Evolutionary conservation across 768 basidiomycete species (phyloP), one percentile per base, ranked within the genome.

Genomic region (Boletus sp.): DNA sequence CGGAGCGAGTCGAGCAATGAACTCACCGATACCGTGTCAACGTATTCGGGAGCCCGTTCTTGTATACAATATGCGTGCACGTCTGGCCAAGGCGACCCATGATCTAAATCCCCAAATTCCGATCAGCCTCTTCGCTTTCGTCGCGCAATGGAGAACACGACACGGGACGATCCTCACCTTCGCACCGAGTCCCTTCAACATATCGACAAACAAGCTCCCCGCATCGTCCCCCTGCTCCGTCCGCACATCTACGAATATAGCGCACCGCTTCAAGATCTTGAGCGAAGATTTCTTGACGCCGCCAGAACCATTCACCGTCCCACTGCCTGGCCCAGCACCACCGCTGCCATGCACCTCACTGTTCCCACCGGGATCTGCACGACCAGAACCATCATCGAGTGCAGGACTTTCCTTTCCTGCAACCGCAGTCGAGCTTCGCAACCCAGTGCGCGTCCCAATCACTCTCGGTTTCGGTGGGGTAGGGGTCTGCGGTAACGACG

Each of bases 1-100:
- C 15, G 3, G n/a, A 47, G 51, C 7, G 28, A 33, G 30, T 17
- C 7, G 14, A 48, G 32, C 47, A 46, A 47, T 20, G 12, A 35
- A 71, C 78, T 56, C 54, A 88, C 86, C 86, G 80, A 71, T 90
- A 91, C 40, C 84, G 83, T 20, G 78, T 80, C 44, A 92, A 66
- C 3, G 93, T 95, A 59, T 86, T 86, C 67, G 83, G 80, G 20
- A 84, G 68, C 1, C 92, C 92, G 56, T 90, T 87, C 78, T 94
- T 95, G 71, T 80, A 94, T 7, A 95, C 83, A 56, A 95, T 83
- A 70, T 93, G 92, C 6, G 91, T 93, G 62, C 92, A 86, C 18
- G 81, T 82, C 66, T 85, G 83, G 30, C 87, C 83, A 18, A 89
- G 82, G 52, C 89, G 81, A 50, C 78, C 75, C 57, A 88, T 71